Percentiles rank a stretch among this genome's conserved stretches.
phyloP scores from a whole-genome alignment of 228 moss, liverwort and hornwort genomes.

The Sphagnum magellanicum region DNA sequence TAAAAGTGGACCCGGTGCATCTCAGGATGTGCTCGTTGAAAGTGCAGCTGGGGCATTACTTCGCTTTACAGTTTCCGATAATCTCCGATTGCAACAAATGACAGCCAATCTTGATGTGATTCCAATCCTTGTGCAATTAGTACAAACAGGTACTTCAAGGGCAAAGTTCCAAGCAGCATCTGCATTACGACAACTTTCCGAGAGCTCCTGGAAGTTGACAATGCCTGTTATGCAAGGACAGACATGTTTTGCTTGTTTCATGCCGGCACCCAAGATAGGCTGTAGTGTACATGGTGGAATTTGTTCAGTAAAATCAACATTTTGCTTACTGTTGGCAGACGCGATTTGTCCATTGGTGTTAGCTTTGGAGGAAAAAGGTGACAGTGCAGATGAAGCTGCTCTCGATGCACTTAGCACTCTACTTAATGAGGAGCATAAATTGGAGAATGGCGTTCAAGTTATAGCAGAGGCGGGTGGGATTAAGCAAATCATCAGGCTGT shows the following conservation, averaged over 20 bases:
- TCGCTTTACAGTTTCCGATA: conserved; percentile 66
- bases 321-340: conserved; percentile 70
- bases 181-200: conserved; percentile 67
- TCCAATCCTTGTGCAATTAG: conserved; percentile 59
- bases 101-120: conserved; percentile 68
- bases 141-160: conserved; percentile 58
- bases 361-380: conserved; percentile 76
- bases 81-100: conserved; percentile 46
- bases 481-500: conserved; percentile 54
- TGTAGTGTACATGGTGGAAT: conserved; percentile 66
- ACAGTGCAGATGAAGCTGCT: conserved; percentile 72
- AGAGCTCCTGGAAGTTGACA: conserved; percentile 48
- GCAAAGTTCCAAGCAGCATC: conserved; percentile 65
- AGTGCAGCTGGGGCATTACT: conserved; percentile 61
- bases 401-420: conserved; percentile 71
- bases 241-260: conserved; percentile 41
- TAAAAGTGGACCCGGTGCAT: conserved; percentile 45
- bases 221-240: conserved; percentile 21
- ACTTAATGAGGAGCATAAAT: conserved; percentile 29
- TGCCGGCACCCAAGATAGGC: conserved; percentile 17
- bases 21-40: conserved; percentile 63
- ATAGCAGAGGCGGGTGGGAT: conserved; percentile 80
- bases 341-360: conserved; percentile 77
- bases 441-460: conserved; percentile 60
- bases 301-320: conserved; percentile 65